Conservation (phyloP, 148 eudicot species). For the Gaultheria prostrata region DNA sequence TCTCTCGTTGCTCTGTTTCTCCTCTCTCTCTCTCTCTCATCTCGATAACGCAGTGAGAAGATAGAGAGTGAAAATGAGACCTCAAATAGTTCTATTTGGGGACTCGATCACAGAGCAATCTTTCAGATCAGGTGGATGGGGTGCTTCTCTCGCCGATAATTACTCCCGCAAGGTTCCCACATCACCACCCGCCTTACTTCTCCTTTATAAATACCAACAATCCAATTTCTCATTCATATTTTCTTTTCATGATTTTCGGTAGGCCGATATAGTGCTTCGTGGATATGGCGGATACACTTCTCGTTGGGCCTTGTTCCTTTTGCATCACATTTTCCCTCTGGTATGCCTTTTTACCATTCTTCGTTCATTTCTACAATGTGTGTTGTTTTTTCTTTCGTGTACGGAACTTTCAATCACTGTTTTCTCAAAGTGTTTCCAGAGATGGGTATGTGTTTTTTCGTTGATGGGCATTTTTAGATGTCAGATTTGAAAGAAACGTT, state of each 20-base stretch:
- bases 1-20: too few relatives aligned
- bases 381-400: background rate
- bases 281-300: conserved; percentile 89
- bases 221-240: background rate
- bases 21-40: too few relatives aligned
- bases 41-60: background rate
- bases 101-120: conserved; percentile 85
- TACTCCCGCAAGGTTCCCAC: conserved; percentile 69
- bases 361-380: background rate
- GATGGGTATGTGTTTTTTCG: background rate
- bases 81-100: conserved; percentile 69
- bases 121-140: conserved; percentile 72
- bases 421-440: background rate
- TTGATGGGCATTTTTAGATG: background rate
- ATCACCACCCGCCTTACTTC: background rate
- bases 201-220: background rate
- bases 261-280: conserved; percentile 78
- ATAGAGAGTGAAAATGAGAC: conserved; percentile 42
- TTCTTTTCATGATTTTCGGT: background rate
- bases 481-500: background rate
- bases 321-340: conserved; percentile 77
- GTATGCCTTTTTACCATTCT: conserved; percentile 28
- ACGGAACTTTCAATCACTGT: background rate
- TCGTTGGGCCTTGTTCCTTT: conserved; percentile 75
- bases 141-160: conserved; percentile 65